These are phyloP conservation scores for Austroboletus niveus DNA, from an alignment of 1,284 basidiomycete species.

Conservation along the genomic window DNA sequence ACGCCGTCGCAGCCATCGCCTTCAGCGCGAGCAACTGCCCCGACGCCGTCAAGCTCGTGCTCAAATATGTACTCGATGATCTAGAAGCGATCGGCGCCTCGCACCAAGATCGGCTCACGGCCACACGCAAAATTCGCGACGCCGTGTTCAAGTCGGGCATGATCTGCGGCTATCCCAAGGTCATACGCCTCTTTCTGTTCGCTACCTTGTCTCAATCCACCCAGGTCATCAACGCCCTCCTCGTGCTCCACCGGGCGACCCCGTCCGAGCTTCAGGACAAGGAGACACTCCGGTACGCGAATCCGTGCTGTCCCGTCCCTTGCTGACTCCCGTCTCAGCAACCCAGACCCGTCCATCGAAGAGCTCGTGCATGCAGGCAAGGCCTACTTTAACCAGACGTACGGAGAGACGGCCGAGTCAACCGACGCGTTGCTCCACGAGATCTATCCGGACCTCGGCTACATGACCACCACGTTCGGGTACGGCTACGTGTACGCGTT, in stretches of 20 bases:
- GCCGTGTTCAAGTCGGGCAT: constrained; percentile 56
- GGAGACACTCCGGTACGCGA: constrained; percentile 35
- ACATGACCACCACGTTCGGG: constrained; percentile 20
- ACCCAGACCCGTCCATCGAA: constrained; percentile 36
- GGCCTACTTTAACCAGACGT: constrained; percentile 44
- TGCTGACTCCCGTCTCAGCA: constrained; percentile 27
- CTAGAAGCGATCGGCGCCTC: constrained; percentile 32
- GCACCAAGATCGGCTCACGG: constrained; percentile 35
- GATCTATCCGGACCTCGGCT: constrained; percentile 61
- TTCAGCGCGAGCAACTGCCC: constrained; percentile 56
- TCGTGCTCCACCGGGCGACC: constrained; percentile 40
- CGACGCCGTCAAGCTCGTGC: constrained; percentile 53
- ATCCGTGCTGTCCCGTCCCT: neutral
- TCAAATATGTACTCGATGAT: constrained; percentile 46
- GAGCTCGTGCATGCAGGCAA: constrained; percentile 44
- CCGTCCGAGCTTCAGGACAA: constrained; percentile 41
- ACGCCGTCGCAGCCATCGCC: constrained; percentile 50
- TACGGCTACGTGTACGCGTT: constrained; percentile 34
- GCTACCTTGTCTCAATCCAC: no score
- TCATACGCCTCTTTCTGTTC: no score
- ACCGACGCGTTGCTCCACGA: constrained; percentile 43
- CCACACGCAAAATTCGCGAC: constrained; percentile 53
- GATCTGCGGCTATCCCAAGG: constrained; percentile 50
- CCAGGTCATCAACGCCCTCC: constrained; percentile 46
- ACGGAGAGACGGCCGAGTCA: constrained; percentile 46